Evolutionary conservation across 495 filamentous ascomycete genomes (phyloP), one percentile per base, ranked within the genome.

Genomic region (Xylaria acuta): DNA sequence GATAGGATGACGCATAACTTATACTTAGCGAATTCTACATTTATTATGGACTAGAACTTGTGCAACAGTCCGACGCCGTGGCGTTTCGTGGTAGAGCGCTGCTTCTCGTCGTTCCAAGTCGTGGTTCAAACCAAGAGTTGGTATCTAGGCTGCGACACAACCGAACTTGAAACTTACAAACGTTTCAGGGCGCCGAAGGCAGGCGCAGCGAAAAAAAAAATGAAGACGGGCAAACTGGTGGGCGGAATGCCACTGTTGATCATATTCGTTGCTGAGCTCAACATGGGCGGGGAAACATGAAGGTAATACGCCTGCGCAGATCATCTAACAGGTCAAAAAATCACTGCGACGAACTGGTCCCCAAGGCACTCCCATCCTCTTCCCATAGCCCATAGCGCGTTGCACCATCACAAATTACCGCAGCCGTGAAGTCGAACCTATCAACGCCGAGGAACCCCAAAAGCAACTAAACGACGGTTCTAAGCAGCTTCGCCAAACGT

Each of bases 401-500:
- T 30, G 56, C 59, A 12, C 20, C 70, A 22, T 67, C 63, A 51
- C 53, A 60, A 60, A 72, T 66, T 66, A 66, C 64, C 34, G 51
- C 62, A 72, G 22, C 49, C 70, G 51, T 67, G 16, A 72, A 72
- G 51, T 72, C 53, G 63, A 72, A 60, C 70, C 70, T 32, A 20
- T 66, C 62, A 72, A 72, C 70, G 70, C 70, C 70, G 62, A 71
- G 45, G 38, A 72, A 59, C 41, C 43, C 69, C 27, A 60, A 67
- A 72, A 67, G 70, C 53, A 72, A 72, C 34, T 40, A 72, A 59
- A 43, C 51, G 70, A 43, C 38, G 67, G 53, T 18, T 60, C 70
- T 67, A 78, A 56, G 71, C 76, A 66, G 69, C 70, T 62, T 87
- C 90, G 77, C 96, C 96, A 79, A 99, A 99, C 34, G 96, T 99